These are phyloP conservation scores for Ascochyta viciae-villosae DNA, from an alignment of 2,329 filamentous ascomycete species.

Conservation along the genomic window DNA sequence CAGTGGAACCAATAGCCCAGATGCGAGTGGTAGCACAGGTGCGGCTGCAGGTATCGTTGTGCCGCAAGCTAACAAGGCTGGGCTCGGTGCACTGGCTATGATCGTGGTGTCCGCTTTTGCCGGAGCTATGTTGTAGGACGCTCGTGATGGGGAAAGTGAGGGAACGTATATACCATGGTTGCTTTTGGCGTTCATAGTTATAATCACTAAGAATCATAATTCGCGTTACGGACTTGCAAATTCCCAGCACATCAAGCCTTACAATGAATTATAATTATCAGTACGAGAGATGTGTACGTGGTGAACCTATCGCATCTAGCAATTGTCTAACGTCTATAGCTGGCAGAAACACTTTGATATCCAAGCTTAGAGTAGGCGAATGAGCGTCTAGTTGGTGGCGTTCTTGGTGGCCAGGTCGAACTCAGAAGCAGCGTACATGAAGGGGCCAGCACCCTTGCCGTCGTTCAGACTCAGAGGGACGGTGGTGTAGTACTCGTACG, in stretches of 20 bases:
- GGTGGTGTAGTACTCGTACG: slow-evolving; percentile 56
- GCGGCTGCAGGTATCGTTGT: slow-evolving; percentile 23
- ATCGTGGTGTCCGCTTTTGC: slow-evolving; percentile 35
- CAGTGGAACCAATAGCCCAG: slow-evolving; percentile 12
- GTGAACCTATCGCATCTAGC: neutral
- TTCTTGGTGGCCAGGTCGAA: slow-evolving; percentile 27
- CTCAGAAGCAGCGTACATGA: slow-evolving; percentile 50
- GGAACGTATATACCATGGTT: neutral
- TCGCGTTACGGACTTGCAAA: neutral
- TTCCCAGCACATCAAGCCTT: neutral
- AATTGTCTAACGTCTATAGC: neutral
- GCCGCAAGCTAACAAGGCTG: slow-evolving; percentile 37
- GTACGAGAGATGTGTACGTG: slow-evolving; percentile 1
- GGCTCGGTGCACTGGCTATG: slow-evolving; percentile 38
- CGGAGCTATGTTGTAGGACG: slow-evolving; percentile 35
- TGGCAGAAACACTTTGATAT: too few species aligned
- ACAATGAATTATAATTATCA: neutral
- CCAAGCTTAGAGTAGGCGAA: neutral
- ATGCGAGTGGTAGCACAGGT: slow-evolving; percentile 18
- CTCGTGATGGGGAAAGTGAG: neutral
- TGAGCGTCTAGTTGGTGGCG: neutral
- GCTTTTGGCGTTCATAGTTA: neutral
- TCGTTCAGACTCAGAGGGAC: slow-evolving; percentile 47
- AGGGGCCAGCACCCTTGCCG: slow-evolving; percentile 52
- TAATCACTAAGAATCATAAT: neutral